Conservation (phyloP, 2,329 filamentous ascomycete genomes). For the Neoscytalidium dimidiatum region DNA sequence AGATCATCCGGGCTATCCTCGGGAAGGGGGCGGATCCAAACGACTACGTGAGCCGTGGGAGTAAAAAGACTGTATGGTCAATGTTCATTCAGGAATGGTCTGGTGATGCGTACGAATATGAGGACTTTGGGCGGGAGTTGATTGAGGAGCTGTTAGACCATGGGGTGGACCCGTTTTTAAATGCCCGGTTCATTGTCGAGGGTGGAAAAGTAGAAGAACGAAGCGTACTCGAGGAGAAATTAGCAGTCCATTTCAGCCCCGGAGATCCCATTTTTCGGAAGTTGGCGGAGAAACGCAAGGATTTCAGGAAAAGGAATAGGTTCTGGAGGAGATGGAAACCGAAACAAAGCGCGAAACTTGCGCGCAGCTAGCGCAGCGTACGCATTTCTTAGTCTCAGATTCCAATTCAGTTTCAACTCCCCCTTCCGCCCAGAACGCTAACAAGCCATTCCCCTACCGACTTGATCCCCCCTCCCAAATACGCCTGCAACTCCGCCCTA, state of each 20-base stretch:
- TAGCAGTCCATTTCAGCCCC: background rate
- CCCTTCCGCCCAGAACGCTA: too few species aligned
- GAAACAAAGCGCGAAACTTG: background rate
- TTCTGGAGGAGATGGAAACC: background rate
- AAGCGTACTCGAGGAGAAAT: background rate
- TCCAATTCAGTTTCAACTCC: too few species aligned
- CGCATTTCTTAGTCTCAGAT: too few species aligned
- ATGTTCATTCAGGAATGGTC: background rate
- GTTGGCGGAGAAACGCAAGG: background rate
- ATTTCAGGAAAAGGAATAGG: background rate
- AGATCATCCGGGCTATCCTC: too few species aligned
- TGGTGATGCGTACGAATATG: background rate
- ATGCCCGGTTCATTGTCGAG: background rate
- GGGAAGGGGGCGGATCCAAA: too few species aligned
- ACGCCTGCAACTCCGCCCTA: background rate
- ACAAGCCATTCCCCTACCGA: too few species aligned
- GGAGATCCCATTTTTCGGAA: background rate
- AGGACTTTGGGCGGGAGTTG: background rate
- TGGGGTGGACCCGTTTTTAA: background rate
- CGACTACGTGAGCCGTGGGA: too few species aligned
- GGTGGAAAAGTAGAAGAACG: background rate
- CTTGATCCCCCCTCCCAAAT: background rate
- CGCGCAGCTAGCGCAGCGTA: too few species aligned
- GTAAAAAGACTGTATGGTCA: background rate
- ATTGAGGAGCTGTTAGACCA: background rate